Percentiles rank a stretch among this genome's conserved stretches.
These are phyloP conservation scores for Starmera pachycereana DNA, from an alignment of 805 yeast species.

Conservation along the genomic window DNA sequence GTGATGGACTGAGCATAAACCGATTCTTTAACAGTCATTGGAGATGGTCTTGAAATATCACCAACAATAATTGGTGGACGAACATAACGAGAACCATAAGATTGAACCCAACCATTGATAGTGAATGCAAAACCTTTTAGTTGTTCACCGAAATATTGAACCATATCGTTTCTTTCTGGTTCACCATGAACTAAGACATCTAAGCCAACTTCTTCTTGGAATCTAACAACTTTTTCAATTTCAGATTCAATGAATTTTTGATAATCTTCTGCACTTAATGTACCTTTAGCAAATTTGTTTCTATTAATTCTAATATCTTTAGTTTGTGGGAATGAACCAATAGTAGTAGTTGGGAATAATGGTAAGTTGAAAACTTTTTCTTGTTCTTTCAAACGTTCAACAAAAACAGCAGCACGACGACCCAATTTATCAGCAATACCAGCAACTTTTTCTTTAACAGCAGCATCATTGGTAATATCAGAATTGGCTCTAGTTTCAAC, in stretches of 20 bases:
- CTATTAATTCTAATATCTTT: constrained; percentile 98
- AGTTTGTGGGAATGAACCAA: constrained; percentile 99
- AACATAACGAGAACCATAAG: constrained; percentile 99
- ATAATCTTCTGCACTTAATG: constrained; percentile 88
- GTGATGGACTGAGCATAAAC: constrained; percentile 98
- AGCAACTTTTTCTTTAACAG: constrained; percentile 81
- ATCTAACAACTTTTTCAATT: constrained; percentile 90
- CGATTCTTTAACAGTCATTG: constrained; percentile 98
- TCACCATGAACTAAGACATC: constrained; percentile 99
- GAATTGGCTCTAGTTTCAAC: constrained; percentile 81
- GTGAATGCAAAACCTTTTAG: constrained; percentile 98
- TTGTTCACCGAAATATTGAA: constrained; percentile 99
- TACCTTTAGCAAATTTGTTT: constrained; percentile 97
- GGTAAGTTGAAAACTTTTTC: constrained; percentile 85
- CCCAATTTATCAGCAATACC: constrained; percentile 66
- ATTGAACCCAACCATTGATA: constrained; percentile 99
- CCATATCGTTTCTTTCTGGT: constrained; percentile 99
- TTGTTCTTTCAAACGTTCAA: constrained; percentile 80
- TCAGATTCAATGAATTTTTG: constrained; percentile 95
- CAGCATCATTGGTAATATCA: constrained; percentile 81
- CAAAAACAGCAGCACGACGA: constrained; percentile 81
- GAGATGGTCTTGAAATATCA: constrained; percentile 96
- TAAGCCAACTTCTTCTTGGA: constrained; percentile 98
- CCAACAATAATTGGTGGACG: constrained; percentile 99
- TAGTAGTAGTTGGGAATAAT: constrained; percentile 98